Evolutionary conservation across 768 basidiomycete genomes (phyloP).

Genomic region (Coprinopsis cinerea): DNA sequence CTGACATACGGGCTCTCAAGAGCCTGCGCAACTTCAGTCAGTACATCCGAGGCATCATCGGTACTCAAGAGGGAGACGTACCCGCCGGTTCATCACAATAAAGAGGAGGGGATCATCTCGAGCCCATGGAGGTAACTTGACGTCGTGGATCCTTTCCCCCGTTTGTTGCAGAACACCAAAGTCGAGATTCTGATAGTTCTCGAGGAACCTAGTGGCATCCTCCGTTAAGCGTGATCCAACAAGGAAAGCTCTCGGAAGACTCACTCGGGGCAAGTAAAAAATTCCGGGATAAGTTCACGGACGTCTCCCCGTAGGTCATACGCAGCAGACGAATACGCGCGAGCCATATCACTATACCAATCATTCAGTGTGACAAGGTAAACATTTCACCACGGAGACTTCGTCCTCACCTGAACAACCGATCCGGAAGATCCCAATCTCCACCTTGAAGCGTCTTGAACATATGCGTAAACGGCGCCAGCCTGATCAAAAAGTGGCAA

Average conservation of each 20-base stretch:
- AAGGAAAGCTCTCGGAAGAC: slow-evolving; percentile 15
- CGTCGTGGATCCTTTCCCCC: slow-evolving; percentile 79
- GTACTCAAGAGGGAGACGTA: slow-evolving; percentile 17
- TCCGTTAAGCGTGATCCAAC: neutral
- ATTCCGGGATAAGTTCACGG: slow-evolving; percentile 88
- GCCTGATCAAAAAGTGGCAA: slow-evolving; percentile 86
- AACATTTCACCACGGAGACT: neutral
- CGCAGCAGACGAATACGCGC: slow-evolving; percentile 82
- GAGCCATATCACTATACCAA: slow-evolving; percentile 56
- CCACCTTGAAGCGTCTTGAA: slow-evolving; percentile 94
- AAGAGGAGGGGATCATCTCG: slow-evolving; percentile 79
- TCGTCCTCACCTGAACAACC: slow-evolving; percentile 58
- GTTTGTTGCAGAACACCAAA: slow-evolving; percentile 70
- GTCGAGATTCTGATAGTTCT: slow-evolving; percentile 74
- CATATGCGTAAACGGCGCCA: slow-evolving; percentile 90
- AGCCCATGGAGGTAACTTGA: slow-evolving; percentile 89
- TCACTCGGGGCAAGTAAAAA: slow-evolving; percentile 79
- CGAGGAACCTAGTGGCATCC: slow-evolving; percentile 57
- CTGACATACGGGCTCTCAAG: slow-evolving; percentile 86
- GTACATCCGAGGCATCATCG: neutral
- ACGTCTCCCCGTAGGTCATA: slow-evolving; percentile 87
- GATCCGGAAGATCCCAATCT: slow-evolving; percentile 90
- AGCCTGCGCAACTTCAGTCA: slow-evolving; percentile 44
- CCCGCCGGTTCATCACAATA: slow-evolving; percentile 69
- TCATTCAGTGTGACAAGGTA: neutral